phyloP scores from a whole-genome alignment of 2,329 filamentous ascomycete species.

The Diaporthe aspalathi region DNA sequence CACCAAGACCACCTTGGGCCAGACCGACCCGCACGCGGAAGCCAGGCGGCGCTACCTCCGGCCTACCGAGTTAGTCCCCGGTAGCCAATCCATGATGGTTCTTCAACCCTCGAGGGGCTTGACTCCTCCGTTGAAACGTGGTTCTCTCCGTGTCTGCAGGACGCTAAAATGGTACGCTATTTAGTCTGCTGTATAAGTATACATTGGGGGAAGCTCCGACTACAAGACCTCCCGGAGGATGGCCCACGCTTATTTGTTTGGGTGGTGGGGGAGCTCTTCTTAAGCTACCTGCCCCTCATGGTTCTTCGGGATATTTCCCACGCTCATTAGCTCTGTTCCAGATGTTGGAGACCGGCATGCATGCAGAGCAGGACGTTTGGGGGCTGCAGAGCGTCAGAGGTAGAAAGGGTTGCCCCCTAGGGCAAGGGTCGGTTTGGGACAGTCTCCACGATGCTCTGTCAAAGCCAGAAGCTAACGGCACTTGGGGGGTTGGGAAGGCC shows the following conservation, averaged over 20 bases:
- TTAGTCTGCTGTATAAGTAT: background rate
- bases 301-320: conserved; percentile 27
- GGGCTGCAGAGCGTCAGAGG: conserved; percentile 21
- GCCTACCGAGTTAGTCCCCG: conserved; percentile 16
- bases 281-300: conserved; percentile 26
- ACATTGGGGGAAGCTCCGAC: background rate
- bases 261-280: background rate
- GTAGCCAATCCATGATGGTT: background rate
- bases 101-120: conserved; percentile 16
- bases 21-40: background rate
- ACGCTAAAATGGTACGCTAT: conserved; percentile 17
- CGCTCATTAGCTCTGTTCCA: conserved; percentile 24
- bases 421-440: conserved; percentile 35
- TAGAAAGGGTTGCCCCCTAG: background rate
- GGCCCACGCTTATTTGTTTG: background rate
- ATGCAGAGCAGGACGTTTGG: conserved; percentile 22
- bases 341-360: background rate
- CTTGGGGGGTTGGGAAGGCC: background rate
- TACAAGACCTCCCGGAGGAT: background rate
- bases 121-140: conserved; percentile 31
- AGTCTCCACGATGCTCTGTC: conserved; percentile 33
- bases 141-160: conserved; percentile 31
- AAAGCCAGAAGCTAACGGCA: conserved; percentile 32
- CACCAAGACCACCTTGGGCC: conserved; percentile 13
- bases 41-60: conserved; percentile 7